Conservation (phyloP, 148 eudicot genomes). For the Nepenthes gracilis region DNA sequence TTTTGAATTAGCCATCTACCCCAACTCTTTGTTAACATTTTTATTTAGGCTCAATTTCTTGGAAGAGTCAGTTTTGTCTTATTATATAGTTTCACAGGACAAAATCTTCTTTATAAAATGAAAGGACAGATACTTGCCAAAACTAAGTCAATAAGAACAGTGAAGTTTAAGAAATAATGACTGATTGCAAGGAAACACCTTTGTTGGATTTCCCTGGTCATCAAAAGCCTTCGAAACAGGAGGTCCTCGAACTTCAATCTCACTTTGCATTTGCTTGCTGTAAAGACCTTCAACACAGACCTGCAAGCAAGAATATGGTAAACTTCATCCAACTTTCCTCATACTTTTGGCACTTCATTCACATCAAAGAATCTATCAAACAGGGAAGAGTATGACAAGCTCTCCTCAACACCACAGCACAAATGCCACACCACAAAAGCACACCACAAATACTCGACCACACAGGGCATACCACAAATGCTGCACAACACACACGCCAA, state of each 20-base stretch:
- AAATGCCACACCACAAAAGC: too few species aligned
- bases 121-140: too few species aligned
- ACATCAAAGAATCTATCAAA: too few species aligned
- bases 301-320: slow-evolving; percentile 23
- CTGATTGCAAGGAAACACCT: slow-evolving; percentile 40
- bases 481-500: too few species aligned
- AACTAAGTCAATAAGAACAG: too few species aligned
- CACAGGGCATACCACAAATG: too few species aligned
- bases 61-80: background rate
- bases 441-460: too few species aligned
- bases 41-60: background rate
- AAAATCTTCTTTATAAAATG: too few species aligned
- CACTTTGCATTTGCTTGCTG: slow-evolving; percentile 56
- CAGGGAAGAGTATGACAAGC: background rate
- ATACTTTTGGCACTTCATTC: background rate
- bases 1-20: too few species aligned
- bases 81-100: too few species aligned
- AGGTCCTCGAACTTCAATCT: slow-evolving; percentile 94
- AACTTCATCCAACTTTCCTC: background rate
- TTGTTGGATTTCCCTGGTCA: slow-evolving; percentile 74
- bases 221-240: slow-evolving; percentile 96
- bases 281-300: slow-evolving; percentile 57
- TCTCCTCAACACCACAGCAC: background rate
- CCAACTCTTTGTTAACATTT: background rate
- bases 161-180: background rate